Percentiles rank a stretch among this genome's conserved stretches.
phyloP scores from a whole-genome alignment of 352 stramenopile species.

The Pythium grandisporangium region DNA sequence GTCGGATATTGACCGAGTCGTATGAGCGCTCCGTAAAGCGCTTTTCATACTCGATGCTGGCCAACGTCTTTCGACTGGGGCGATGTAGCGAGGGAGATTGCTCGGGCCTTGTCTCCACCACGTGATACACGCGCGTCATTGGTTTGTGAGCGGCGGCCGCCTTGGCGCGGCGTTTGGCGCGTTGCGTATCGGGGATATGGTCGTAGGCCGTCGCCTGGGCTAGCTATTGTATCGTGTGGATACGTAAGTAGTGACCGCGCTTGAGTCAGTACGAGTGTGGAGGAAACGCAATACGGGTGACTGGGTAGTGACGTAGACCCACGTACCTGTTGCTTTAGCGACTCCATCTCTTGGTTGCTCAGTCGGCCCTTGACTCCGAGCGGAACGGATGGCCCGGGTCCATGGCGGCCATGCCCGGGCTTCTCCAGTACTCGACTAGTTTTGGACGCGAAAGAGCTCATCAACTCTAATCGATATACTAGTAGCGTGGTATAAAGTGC shows the following conservation, averaged over 20 bases:
- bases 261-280: too few relatives aligned
- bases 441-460: too few relatives aligned
- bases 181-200: conserved; percentile 22
- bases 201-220: conserved; percentile 47
- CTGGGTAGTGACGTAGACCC: not conserved
- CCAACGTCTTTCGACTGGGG: conserved; percentile 42
- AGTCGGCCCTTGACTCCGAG: conserved; percentile 38
- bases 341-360: conserved; percentile 65
- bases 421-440: too few relatives aligned
- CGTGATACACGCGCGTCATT: conserved; percentile 50
- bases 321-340: conserved; percentile 33
- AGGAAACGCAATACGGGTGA: not conserved
- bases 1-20: conserved; percentile 21
- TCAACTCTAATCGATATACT: too few relatives aligned
- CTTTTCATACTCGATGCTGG: conserved; percentile 56
- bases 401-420: too few relatives aligned
- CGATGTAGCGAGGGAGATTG: conserved; percentile 4
- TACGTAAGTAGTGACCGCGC: too few relatives aligned
- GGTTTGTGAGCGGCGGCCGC: conserved; percentile 18
- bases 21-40: conserved; percentile 23
- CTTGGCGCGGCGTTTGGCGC: conserved; percentile 6
- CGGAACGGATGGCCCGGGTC: conserved; percentile 2
- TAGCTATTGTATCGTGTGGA: conserved; percentile 17
- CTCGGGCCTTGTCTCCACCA: conserved; percentile 12
- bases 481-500: too few relatives aligned